These are phyloP conservation scores for Pseudogymnoascus sp. DNA, from an alignment of 2,329 filamentous ascomycete genomes.

Conservation along the genomic window DNA sequence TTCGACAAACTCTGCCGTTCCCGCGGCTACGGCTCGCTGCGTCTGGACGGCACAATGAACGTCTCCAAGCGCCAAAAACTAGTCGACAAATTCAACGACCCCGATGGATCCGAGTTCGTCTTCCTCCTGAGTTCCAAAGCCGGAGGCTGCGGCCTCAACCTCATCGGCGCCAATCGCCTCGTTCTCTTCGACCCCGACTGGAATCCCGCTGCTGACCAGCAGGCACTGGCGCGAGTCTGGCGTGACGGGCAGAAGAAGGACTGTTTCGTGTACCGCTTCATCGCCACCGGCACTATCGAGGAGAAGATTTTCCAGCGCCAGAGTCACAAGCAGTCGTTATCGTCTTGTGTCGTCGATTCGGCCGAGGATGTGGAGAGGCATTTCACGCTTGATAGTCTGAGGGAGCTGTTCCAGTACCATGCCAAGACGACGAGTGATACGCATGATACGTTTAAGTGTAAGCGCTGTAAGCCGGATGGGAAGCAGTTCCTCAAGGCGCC, in stretches of 20 bases:
- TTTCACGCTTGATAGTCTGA: conserved; percentile 82
- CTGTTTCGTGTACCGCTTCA: conserved; percentile 99
- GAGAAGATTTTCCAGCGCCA: conserved; percentile 99
- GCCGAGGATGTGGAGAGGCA: conserved; percentile 96
- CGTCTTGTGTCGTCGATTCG: conserved; percentile 91
- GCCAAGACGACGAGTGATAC: conserved; percentile 82
- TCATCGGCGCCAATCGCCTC: conserved; percentile 89
- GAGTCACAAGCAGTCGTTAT: conserved; percentile 94
- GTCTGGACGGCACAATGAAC: conserved; percentile 95
- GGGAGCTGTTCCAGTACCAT: conserved; percentile 91
- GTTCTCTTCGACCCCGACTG: conserved; percentile 96
- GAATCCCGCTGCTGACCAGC: conserved; percentile 97
- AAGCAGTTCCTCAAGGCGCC: conserved; percentile 82
- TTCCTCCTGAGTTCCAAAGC: conserved; percentile 97
- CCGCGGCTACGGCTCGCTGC: conserved; percentile 74
- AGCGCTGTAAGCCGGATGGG: conserved; percentile 82
- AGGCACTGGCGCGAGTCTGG: conserved; percentile 95
- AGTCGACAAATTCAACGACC: conserved; percentile 96
- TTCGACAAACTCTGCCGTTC: conserved; percentile 86
- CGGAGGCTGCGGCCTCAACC: conserved; percentile 89
- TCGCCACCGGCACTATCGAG: conserved; percentile 93
- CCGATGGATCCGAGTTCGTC: conserved; percentile 79
- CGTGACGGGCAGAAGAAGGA: conserved; percentile 98
- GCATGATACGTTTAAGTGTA: conserved; percentile 98
- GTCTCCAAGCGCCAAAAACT: conserved; percentile 95